Conservation (phyloP, 192 early-diverging fungal species). For the Ambispora gerdemannii region DNA sequence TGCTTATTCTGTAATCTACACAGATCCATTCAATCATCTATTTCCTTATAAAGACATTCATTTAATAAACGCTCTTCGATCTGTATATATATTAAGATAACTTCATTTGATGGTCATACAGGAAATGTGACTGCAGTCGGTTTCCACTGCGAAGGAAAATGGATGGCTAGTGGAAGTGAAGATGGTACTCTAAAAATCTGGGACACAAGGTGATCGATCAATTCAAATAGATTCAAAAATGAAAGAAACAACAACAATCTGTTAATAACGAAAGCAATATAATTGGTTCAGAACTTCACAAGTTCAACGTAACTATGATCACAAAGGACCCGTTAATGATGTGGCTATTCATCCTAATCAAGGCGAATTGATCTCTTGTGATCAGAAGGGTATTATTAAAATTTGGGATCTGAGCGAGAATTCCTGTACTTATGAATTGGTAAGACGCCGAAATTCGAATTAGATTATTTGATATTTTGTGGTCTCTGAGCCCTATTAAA, state of each 20-base stretch:
- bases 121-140: slow-evolving; percentile 60
- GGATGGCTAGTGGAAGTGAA: slow-evolving; percentile 75
- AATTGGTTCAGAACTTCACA: slow-evolving; percentile 46
- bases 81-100: slow-evolving; percentile 36
- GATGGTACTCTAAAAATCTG: slow-evolving; percentile 78
- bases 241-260: no score
- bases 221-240: no score
- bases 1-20: no score
- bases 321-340: slow-evolving; percentile 57
- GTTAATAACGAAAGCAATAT: no score
- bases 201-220: slow-evolving; percentile 61
- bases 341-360: slow-evolving; percentile 75
- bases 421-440: slow-evolving; percentile 61
- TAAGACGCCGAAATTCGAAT: no score
- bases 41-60: no score
- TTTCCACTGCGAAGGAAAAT: slow-evolving; percentile 67
- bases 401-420: slow-evolving; percentile 68
- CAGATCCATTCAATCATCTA: no score
- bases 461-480: neutral
- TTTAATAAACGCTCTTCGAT: no score
- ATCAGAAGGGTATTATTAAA: slow-evolving; percentile 71
- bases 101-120: slow-evolving; percentile 60
- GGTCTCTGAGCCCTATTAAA: neutral
- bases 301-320: slow-evolving; percentile 55
- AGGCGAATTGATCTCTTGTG: slow-evolving; percentile 78